A percentile compares a stretch with the other conserved stretches of the same genome.
Evolutionary conservation across 2,329 filamentous ascomycete species (phyloP).

Genomic region (Cadophora gregata): DNA sequence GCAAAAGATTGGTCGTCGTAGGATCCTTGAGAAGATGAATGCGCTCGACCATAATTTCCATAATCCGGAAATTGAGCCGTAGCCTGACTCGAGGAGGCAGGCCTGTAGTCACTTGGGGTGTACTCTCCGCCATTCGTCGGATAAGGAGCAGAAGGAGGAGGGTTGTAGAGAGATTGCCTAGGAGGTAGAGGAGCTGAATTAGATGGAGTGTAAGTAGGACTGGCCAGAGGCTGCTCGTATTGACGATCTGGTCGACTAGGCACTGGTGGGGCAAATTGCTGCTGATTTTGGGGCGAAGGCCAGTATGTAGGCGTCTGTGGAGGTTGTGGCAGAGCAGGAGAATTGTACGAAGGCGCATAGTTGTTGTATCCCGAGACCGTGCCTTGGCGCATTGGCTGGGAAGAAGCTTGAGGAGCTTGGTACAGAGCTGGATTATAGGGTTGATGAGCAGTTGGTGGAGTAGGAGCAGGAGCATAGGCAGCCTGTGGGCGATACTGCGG

Average conservation of each 20-base stretch:
- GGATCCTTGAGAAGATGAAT: conserved; percentile 29
- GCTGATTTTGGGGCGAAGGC: conserved; percentile 29
- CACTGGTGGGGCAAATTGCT: conserved; percentile 36
- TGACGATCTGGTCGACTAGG: conserved; percentile 36
- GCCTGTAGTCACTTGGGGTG: conserved; percentile 36
- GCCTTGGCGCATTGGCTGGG: conserved; percentile 61
- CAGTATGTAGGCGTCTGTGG: conserved; percentile 47
- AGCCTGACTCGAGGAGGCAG: conserved; percentile 25
- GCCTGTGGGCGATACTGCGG: conserved; percentile 54
- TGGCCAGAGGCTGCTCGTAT: conserved; percentile 39
- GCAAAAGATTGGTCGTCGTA: conserved; percentile 35
- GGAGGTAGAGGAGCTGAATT: conserved; percentile 37
- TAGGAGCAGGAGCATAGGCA: conserved; percentile 57
- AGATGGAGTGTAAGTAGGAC: conserved; percentile 37
- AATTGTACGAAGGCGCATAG: conserved; percentile 47
- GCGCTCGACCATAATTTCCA: conserved; percentile 32
- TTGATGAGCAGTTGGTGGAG: conserved; percentile 54
- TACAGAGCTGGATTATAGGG: conserved; percentile 71
- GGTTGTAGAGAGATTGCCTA: conserved; percentile 37
- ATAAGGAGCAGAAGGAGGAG: conserved; percentile 35
- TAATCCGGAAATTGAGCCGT: conserved; percentile 38
- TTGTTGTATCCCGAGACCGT: conserved; percentile 62
- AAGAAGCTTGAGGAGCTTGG: conserved; percentile 51
- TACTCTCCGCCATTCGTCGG: conserved; percentile 40
- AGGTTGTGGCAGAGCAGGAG: conserved; percentile 48